Conservation (phyloP, 2,329 filamentous ascomycete species). For the Elsinoe fawcettii region DNA sequence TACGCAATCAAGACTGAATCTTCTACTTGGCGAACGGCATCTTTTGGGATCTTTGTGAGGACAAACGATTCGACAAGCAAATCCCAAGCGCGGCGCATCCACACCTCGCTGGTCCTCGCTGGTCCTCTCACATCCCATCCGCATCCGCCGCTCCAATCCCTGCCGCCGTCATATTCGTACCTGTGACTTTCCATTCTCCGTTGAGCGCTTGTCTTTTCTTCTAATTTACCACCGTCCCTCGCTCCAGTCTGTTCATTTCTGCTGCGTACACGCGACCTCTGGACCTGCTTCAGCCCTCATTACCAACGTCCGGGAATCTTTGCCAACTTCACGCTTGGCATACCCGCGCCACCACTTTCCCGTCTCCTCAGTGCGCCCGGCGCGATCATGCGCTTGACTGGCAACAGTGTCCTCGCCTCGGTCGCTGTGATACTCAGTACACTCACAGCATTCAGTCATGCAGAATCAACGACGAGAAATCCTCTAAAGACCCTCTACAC, state of each 20-base stretch:
- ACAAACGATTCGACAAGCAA: neutral
- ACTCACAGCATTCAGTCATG: constrained; percentile 21
- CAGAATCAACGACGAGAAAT: constrained; percentile 60
- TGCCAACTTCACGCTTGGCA: neutral
- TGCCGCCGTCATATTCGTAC: neutral
- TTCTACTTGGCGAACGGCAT: constrained; percentile 1
- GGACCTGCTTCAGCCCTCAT: neutral
- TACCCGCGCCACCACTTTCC: neutral
- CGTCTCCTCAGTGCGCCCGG: neutral
- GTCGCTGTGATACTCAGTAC: constrained; percentile 14
- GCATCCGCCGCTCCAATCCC: neutral
- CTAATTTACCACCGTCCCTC: neutral
- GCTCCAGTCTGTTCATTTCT: neutral
- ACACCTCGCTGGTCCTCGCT: neutral
- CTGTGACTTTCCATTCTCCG: neutral
- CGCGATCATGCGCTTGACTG: constrained; percentile 20
- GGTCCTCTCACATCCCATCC: neutral
- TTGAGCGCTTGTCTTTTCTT: neutral
- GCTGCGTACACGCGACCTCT: neutral
- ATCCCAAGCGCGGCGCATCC: constrained; percentile 4
- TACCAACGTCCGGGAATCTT: neutral
- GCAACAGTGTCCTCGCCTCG: constrained; percentile 19
- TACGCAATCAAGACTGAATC: constrained; percentile 1
- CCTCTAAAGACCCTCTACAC: constrained; percentile 67
- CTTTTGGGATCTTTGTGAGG: neutral